Evolutionary conservation across 2,329 filamentous ascomycete genomes (phyloP).

Genomic region (Aspergillus fumigatus): DNA sequence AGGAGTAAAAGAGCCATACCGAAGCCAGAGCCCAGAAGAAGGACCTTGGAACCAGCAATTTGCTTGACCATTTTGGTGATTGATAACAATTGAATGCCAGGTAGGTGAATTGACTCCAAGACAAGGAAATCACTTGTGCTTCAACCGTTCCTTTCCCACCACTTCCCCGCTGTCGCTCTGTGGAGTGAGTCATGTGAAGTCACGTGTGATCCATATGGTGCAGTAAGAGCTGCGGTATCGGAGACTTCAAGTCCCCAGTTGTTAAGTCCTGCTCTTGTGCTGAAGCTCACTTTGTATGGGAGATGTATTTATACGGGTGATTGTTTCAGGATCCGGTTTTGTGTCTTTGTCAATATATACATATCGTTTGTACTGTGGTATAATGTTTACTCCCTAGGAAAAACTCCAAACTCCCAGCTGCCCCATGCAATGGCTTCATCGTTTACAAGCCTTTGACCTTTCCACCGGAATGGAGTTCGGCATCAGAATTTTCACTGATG

Average conservation of each 20-base stretch:
- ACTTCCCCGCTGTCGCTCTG: conserved; percentile 11
- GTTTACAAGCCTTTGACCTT: conserved; percentile 30
- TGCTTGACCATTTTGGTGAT: conserved; percentile 32
- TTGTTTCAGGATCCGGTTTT: neutral
- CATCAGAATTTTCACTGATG: conserved; percentile 22
- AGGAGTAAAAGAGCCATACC: conserved; percentile 20
- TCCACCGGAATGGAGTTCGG: conserved; percentile 15
- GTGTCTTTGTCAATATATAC: neutral
- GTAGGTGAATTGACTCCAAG: conserved; percentile 10
- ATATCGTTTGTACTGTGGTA: neutral
- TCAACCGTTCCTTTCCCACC: neutral
- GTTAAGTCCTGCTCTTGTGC: neutral
- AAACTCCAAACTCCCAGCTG: conserved; percentile 7
- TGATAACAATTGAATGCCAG: neutral
- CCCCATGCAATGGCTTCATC: conserved; percentile 12
- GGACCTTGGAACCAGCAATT: conserved; percentile 37
- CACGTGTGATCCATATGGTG: conserved; percentile 17
- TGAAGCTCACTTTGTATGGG: neutral
- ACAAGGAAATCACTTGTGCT: conserved; percentile 7
- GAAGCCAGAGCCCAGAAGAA: conserved; percentile 36
- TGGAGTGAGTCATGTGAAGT: conserved; percentile 17
- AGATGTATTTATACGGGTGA: neutral
- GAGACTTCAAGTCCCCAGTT: neutral
- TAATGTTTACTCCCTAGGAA: neutral
- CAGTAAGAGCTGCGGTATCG: neutral